Conservation (phyloP, 2,329 filamentous ascomycete species). For the Cadophora luteo-olivacea region DNA sequence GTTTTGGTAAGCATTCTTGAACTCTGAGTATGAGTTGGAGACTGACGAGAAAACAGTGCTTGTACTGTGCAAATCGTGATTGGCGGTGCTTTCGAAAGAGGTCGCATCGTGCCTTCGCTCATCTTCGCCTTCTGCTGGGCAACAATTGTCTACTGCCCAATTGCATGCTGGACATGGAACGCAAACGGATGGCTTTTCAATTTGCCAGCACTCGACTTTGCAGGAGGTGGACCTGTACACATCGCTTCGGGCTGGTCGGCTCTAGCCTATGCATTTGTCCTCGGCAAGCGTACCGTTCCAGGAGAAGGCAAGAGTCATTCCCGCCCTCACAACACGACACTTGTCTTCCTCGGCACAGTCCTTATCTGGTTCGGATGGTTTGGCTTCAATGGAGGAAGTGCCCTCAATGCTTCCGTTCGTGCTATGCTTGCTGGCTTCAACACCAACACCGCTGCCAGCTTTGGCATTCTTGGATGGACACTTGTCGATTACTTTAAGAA, state of each 20-base stretch:
- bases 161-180: conserved; percentile 74
- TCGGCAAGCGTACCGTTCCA: conserved; percentile 61
- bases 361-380: conserved; percentile 71
- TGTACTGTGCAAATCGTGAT: conserved; percentile 69
- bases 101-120: conserved; percentile 68
- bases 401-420: conserved; percentile 58
- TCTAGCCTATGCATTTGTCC: conserved; percentile 67
- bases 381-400: conserved; percentile 58
- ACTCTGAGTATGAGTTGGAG: background rate
- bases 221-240: conserved; percentile 63
- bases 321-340: conserved; percentile 67
- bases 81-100: conserved; percentile 64
- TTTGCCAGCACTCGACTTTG: conserved; percentile 51
- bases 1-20: conserved; percentile 53
- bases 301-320: conserved; percentile 53
- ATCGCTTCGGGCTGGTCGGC: conserved; percentile 68
- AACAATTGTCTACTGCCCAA: conserved; percentile 68
- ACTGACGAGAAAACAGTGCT: conserved; percentile 41
- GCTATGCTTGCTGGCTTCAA: conserved; percentile 63
- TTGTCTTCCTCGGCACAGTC: conserved; percentile 68
- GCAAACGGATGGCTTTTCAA: conserved; percentile 67
- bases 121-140: conserved; percentile 70
- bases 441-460: conserved; percentile 63
- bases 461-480: conserved; percentile 60
- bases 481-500: conserved; percentile 57